Conservation (phyloP, 129 eudicot species). For the Logfia minima region DNA sequence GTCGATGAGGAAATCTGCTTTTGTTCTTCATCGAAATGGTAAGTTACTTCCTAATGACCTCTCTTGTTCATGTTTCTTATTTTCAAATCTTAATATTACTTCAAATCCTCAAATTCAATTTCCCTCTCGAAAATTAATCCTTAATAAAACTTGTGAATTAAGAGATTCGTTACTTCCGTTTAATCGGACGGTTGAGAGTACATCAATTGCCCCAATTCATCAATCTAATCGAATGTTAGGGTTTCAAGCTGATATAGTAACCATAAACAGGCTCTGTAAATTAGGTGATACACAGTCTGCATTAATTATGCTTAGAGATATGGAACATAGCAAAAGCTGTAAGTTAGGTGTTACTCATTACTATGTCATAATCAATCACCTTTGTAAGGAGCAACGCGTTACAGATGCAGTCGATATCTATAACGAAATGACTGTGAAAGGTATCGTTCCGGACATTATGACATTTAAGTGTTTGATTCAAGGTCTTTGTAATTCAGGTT, state of each 20-base stretch:
- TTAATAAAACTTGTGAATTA: constrained; percentile 9
- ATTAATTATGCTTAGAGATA: constrained; percentile 18
- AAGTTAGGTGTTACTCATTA: constrained; percentile 1
- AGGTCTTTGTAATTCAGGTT: constrained; percentile 28
- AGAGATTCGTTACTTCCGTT: constrained; percentile 30
- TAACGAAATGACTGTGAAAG: constrained; percentile 22
- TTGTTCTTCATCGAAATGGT: constrained; percentile 28
- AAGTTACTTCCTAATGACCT: constrained; percentile 30
- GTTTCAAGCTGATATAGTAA: constrained; percentile 22
- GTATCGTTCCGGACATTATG: constrained; percentile 26
- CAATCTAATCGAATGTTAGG: constrained; percentile 31
- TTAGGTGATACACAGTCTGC: constrained; percentile 33
- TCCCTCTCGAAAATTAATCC: constrained; percentile 25
- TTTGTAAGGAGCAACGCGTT: constrained; percentile 24
- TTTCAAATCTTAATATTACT: constrained; percentile 15
- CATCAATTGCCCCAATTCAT: constrained; percentile 30
- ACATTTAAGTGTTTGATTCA: constrained; percentile 33
- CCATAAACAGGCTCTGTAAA: constrained; percentile 33
- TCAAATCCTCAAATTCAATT: constrained; percentile 22
- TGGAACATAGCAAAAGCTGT: constrained; percentile 15
- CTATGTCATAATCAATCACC: constrained; percentile 19
- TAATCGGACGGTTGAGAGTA: constrained; percentile 14
- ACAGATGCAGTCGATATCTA: constrained; percentile 23
- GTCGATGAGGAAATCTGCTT: constrained; percentile 32
- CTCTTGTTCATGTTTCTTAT: constrained; percentile 18